Percentiles rank a stretch among this genome's conserved stretches.
Evolutionary conservation across 176 grass and related monocot species (phyloP).

Genomic region (Ananas comosus): DNA sequence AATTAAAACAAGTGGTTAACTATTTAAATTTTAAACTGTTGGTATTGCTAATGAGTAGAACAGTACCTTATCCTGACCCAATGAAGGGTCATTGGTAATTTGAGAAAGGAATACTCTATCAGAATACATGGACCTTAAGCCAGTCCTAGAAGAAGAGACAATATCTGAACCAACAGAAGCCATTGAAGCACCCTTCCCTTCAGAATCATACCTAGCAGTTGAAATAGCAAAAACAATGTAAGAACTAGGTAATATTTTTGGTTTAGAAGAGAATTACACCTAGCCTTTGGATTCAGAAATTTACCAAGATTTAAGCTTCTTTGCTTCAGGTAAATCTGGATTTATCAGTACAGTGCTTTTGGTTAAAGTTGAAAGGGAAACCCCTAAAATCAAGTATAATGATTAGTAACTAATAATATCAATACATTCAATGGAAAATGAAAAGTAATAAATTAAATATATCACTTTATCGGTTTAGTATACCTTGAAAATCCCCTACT

Average conservation of each 20-base stretch:
- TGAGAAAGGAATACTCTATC: slow-evolving; percentile 82
- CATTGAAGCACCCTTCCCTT: slow-evolving; percentile 65
- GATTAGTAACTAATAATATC: background rate
- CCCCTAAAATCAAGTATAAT: slow-evolving; percentile 29
- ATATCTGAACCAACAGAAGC: slow-evolving; percentile 59
- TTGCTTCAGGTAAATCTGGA: slow-evolving; percentile 60
- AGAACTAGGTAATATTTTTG: background rate
- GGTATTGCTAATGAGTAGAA: background rate
- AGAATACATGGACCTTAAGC: slow-evolving; percentile 65
- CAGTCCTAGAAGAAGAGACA: slow-evolving; percentile 35
- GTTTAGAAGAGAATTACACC: background rate
- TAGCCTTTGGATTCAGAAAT: background rate
- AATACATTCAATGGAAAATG: background rate
- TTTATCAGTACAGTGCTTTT: slow-evolving; percentile 63
- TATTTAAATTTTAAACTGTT: no score
- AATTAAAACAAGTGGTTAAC: background rate
- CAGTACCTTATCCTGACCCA: slow-evolving; percentile 85
- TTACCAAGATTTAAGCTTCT: slow-evolving; percentile 60
- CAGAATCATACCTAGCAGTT: slow-evolving; percentile 64
- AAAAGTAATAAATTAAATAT: background rate
- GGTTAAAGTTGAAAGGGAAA: slow-evolving; percentile 73
- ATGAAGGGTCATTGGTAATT: slow-evolving; percentile 54
- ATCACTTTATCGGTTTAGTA: background rate
- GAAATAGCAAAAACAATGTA: slow-evolving; percentile 12
- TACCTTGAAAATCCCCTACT: slow-evolving; percentile 93